Percentiles rank a stretch among this genome's conserved stretches.
Conservation (phyloP, 108 stramenopile genomes). For the Fistulifera pelliculosa region DNA sequence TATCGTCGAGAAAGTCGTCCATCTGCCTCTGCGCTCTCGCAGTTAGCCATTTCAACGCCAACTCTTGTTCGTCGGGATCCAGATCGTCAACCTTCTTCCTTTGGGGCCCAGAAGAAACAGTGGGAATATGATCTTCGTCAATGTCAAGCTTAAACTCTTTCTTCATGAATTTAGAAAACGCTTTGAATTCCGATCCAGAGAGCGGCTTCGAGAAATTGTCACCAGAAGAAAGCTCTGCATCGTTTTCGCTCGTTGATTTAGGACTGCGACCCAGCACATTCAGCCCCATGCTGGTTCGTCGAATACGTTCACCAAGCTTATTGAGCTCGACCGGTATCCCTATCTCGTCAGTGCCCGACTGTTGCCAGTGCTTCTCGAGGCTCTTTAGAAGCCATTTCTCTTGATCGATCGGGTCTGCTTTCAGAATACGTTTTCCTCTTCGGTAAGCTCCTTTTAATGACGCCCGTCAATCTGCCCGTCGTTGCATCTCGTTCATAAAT, state of each 20-base stretch:
- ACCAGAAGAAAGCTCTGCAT: conserved; percentile 23
- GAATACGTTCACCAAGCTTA: conserved; percentile 50
- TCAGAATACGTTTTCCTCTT: conserved; percentile 36
- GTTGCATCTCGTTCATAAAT: conserved; percentile 61
- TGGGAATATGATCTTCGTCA: conserved; percentile 47
- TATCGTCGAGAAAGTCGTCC: conserved; percentile 43
- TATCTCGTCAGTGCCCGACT: conserved; percentile 2
- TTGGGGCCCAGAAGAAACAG: conserved; percentile 7
- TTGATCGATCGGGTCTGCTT: conserved; percentile 40
- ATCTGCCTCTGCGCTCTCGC: conserved; percentile 29
- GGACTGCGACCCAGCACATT: conserved; percentile 59
- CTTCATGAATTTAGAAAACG: conserved; percentile 43
- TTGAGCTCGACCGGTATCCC: conserved; percentile 17
- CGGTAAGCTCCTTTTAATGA: conserved; percentile 47
- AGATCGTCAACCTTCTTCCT: conserved; percentile 22
- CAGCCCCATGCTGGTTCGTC: conserved; percentile 52
- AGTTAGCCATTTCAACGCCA: conserved; percentile 50
- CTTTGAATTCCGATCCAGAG: conserved; percentile 44
- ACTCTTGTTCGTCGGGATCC: conserved; percentile 21
- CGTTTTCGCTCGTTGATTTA: conserved; percentile 19
- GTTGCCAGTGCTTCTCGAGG: conserved; percentile 28
- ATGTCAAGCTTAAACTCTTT: conserved; percentile 37
- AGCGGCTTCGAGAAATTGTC: conserved; percentile 38
- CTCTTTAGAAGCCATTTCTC: conserved; percentile 25
- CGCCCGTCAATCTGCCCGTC: conserved; percentile 72